Evolutionary conservation across 2,329 filamentous ascomycete genomes (phyloP).

Genomic region (Monosporascus sp.): DNA sequence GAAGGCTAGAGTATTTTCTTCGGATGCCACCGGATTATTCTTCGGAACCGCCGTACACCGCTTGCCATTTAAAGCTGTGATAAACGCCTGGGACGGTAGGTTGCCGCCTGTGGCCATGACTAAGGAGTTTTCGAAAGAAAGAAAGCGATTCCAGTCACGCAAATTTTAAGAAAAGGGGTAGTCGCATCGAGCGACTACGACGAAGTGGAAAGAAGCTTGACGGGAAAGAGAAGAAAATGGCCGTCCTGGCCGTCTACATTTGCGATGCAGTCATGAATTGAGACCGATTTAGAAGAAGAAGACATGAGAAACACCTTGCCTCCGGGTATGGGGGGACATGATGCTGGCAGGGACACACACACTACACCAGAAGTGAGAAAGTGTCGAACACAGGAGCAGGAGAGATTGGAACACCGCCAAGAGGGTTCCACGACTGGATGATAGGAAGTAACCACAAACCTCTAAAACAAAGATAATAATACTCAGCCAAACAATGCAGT

Average conservation of each 20-base stretch:
- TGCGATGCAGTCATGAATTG: constrained; percentile 34
- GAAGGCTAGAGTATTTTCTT: constrained; percentile 9
- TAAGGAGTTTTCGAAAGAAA: constrained; percentile 11
- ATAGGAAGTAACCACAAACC: too few relatives aligned
- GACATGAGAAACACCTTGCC: constrained; percentile 4
- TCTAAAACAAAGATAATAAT: constrained; percentile 4
- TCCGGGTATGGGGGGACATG: too few relatives aligned
- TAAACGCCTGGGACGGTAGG: constrained; percentile 41
- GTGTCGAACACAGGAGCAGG: background rate
- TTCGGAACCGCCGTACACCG: constrained; percentile 50
- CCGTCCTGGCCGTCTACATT: constrained; percentile 34
- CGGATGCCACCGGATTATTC: constrained; percentile 12
- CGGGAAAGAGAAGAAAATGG: constrained; percentile 25
- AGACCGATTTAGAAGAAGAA: constrained; percentile 13
- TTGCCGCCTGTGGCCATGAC: constrained; percentile 38
- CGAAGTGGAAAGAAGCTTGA: constrained; percentile 23
- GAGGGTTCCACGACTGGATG: too few relatives aligned
- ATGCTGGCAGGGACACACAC: constrained; percentile 6
- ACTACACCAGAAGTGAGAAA: constrained; percentile 7
- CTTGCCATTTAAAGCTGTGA: constrained; percentile 44
- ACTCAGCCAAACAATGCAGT: background rate
- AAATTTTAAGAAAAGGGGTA: constrained; percentile 10
- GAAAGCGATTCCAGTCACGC: constrained; percentile 41
- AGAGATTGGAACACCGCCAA: too few relatives aligned
- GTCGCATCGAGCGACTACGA: constrained; percentile 22